Percentiles rank a stretch among this genome's conserved stretches.
These are phyloP conservation scores for Alternaria triticimaculans DNA, from an alignment of 2,329 filamentous ascomycete genomes.

Conservation along the genomic window DNA sequence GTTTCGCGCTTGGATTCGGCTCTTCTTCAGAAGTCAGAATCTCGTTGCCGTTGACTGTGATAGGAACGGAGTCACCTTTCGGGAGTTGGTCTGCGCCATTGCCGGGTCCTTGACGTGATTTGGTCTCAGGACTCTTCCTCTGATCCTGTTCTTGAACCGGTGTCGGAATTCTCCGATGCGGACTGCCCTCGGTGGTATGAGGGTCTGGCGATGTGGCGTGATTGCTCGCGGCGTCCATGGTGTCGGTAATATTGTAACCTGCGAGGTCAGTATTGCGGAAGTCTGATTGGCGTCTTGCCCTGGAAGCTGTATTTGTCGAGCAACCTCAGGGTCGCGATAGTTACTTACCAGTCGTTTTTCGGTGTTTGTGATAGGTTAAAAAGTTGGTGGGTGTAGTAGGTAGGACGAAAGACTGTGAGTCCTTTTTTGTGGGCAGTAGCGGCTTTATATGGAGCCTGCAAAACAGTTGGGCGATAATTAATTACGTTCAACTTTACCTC, in stretches of 20 bases:
- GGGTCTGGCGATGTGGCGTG: background rate
- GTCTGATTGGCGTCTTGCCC: background rate
- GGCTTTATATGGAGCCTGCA: background rate
- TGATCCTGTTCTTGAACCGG: background rate
- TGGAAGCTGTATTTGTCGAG: background rate
- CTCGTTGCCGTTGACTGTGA: background rate
- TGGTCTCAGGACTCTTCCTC: background rate
- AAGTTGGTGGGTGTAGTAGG: background rate
- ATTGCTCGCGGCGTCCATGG: background rate
- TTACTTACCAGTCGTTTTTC: background rate
- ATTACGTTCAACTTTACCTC: slow-evolving; percentile 5
- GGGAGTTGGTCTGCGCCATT: background rate
- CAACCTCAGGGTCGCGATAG: background rate
- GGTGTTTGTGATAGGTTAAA: background rate
- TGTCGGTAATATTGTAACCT: background rate
- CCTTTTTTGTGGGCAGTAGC: background rate
- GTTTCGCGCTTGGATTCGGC: background rate
- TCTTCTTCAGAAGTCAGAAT: background rate
- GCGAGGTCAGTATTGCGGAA: background rate
- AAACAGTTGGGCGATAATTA: background rate
- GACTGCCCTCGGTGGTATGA: background rate
- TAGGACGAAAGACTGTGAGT: background rate
- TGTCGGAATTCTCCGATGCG: background rate
- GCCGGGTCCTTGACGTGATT: background rate
- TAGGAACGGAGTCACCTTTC: background rate